Conservation (phyloP, 208 protist genomes). For the Lotmaria passim region DNA sequence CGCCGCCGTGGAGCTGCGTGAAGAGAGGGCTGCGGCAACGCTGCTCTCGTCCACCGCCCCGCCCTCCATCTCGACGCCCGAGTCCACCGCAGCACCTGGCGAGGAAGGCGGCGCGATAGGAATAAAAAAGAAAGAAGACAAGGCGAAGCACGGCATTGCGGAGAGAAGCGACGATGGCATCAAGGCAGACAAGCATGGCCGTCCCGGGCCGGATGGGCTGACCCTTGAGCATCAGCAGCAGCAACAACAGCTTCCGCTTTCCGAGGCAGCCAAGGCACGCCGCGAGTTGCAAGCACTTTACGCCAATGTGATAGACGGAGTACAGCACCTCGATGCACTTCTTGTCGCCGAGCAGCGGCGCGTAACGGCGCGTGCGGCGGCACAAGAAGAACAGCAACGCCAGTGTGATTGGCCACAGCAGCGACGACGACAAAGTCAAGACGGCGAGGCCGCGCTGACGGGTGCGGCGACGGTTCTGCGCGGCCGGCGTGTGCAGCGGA, state of each 20-base stretch:
- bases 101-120: too few relatives aligned
- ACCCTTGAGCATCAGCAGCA: background rate
- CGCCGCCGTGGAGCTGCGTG: slow-evolving; percentile 24
- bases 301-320: slow-evolving; percentile 8
- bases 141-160: too few relatives aligned
- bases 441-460: background rate
- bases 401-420: too few relatives aligned
- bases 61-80: too few relatives aligned
- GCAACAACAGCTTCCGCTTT: slow-evolving; percentile 6
- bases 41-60: background rate
- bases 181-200: background rate
- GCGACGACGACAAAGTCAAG: too few relatives aligned
- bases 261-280: slow-evolving; percentile 16
- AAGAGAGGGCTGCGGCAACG: slow-evolving; percentile 4
- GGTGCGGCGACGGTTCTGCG: slow-evolving; percentile 1
- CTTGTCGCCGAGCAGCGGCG: slow-evolving; percentile 23
- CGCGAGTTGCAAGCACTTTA: slow-evolving; percentile 31
- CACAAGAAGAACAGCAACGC: background rate
- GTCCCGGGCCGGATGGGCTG: too few relatives aligned
- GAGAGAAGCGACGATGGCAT: background rate
- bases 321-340: slow-evolving; percentile 11
- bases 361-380: background rate
- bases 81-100: too few relatives aligned
- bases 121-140: too few relatives aligned
- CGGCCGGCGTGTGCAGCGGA: background rate